Evolutionary conservation across 2,329 filamentous ascomycete species (phyloP).

Genomic region (Exophiala sideris): DNA sequence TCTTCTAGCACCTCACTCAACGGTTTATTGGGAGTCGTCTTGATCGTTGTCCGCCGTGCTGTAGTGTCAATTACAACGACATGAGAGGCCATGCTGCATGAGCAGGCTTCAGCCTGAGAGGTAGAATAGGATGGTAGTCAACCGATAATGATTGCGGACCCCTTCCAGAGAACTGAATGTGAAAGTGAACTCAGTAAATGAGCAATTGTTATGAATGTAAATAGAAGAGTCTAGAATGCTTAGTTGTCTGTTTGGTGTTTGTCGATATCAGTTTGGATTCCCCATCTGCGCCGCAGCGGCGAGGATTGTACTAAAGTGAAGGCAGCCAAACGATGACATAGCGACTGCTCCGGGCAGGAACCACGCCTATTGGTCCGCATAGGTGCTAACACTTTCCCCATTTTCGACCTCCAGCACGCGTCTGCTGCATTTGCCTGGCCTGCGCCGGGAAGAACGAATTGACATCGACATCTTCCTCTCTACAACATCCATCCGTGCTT

Average conservation of each 20-base stretch:
- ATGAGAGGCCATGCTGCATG: slow-evolving; percentile 72
- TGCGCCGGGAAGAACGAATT: not conserved
- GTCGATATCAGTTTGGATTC: not conserved
- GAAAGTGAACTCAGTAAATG: not conserved
- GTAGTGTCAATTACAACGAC: slow-evolving; percentile 83
- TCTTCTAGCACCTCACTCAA: slow-evolving; percentile 82
- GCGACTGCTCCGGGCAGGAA: slow-evolving; percentile 4
- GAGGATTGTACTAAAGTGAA: not conserved
- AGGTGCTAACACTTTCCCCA: not conserved
- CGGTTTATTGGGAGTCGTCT: slow-evolving; percentile 76
- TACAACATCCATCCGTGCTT: slow-evolving; percentile 1
- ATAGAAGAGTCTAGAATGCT: slow-evolving; percentile 28
- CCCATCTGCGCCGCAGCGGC: slow-evolving; percentile 8
- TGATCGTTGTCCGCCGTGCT: slow-evolving; percentile 73
- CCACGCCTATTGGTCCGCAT: slow-evolving; percentile 14
- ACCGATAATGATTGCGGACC: not conserved
- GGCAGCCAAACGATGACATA: slow-evolving; percentile 22
- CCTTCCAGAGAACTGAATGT: not conserved
- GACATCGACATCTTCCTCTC: not conserved
- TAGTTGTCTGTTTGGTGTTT: slow-evolving; percentile 15
- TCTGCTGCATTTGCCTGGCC: slow-evolving; percentile 21
- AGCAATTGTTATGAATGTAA: slow-evolving; percentile 18
- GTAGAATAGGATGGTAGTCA: not conserved
- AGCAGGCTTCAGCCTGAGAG: slow-evolving; percentile 8
- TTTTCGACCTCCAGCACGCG: slow-evolving; percentile 18